Evolutionary conservation across 169 alveolate species (phyloP).

Genomic region (Perkinsus olseni): DNA sequence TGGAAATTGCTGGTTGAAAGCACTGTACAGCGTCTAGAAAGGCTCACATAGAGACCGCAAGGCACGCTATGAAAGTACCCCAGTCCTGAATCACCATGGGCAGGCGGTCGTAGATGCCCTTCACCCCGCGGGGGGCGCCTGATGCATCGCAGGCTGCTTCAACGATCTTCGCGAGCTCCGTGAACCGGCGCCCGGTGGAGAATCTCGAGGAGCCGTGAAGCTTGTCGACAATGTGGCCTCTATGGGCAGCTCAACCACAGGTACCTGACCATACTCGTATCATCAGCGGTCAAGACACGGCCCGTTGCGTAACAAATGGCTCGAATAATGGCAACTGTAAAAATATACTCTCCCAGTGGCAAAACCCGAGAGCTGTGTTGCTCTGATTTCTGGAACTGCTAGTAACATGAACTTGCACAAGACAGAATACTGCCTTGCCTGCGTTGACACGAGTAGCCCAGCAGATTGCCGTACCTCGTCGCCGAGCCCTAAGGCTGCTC

Average conservation of each 20-base stretch:
- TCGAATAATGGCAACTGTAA: not conserved
- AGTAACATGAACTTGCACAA: too few relatives aligned
- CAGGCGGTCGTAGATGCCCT: not conserved
- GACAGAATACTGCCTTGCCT: too few relatives aligned
- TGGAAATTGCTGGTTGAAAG: too few relatives aligned
- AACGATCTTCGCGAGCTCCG: not conserved
- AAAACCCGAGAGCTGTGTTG: too few relatives aligned
- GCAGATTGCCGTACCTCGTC: not conserved
- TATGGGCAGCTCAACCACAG: not conserved
- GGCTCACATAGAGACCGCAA: not conserved
- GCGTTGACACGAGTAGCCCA: too few relatives aligned
- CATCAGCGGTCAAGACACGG: too few relatives aligned
- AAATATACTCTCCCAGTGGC: too few relatives aligned
- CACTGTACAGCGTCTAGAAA: too few relatives aligned
- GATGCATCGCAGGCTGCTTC: not conserved
- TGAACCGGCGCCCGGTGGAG: not conserved
- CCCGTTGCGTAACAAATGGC: not conserved
- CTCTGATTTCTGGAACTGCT: too few relatives aligned
- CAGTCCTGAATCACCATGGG: not conserved
- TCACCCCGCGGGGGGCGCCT: not conserved
- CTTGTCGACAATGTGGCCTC: not conserved
- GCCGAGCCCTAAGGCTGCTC: not conserved
- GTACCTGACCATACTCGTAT: not conserved
- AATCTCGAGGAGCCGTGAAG: not conserved
- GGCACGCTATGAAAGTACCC: not conserved